Conservation (phyloP, 2,329 filamentous ascomycete genomes). For the Verticillium dahliae region DNA sequence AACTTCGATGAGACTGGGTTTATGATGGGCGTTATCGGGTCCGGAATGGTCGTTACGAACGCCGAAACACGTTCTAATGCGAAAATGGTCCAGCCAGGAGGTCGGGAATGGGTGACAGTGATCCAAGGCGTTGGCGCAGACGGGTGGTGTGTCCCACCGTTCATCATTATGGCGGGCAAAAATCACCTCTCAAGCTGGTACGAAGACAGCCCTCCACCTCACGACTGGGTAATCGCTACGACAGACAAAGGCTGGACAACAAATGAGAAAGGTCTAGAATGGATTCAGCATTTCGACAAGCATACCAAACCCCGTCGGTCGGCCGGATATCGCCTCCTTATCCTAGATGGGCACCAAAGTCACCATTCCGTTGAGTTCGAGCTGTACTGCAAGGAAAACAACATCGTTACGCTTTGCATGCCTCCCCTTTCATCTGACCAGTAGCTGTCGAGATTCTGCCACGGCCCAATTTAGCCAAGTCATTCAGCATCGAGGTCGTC, state of each 20-base stretch:
- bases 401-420: conserved; percentile 1
- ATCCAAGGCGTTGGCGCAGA: background rate
- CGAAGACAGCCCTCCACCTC: background rate
- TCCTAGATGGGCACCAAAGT: conserved; percentile 29
- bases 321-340: conserved; percentile 19
- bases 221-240: background rate
- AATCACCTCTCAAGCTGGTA: background rate
- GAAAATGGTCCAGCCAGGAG: background rate
- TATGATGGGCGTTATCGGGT: background rate
- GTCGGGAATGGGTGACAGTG: background rate
- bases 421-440: background rate
- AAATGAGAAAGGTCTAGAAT: conserved; percentile 24
- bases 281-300: conserved; percentile 26
- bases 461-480: no score
- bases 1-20: background rate
- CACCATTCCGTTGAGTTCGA: conserved; percentile 3
- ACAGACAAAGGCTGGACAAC: conserved; percentile 12
- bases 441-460: no score
- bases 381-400: conserved; percentile 1
- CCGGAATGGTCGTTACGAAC: background rate
- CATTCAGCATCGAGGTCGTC: no score
- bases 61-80: background rate
- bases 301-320: conserved; percentile 16
- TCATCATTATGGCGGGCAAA: background rate
- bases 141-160: background rate